A percentile compares a stretch with the other conserved stretches of the same genome.
Evolutionary conservation across 1,284 basidiomycete genomes (phyloP).

Genomic region (Leccinum fuscescens): DNA sequence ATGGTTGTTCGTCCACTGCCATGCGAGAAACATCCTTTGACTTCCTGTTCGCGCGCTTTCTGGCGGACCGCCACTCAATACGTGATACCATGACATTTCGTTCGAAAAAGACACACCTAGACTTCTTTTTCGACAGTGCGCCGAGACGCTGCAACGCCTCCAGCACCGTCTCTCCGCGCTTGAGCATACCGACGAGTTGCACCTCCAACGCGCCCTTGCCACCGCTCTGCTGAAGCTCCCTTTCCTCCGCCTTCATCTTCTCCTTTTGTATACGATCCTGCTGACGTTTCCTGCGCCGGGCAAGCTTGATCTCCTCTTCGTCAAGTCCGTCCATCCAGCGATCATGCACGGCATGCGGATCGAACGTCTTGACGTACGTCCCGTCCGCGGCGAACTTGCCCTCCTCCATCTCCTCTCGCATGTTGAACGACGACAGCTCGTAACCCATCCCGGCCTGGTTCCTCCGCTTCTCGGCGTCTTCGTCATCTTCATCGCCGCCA

Average conservation of each 20-base stretch:
- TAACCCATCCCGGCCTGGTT: conserved; percentile 90
- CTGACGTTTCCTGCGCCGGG: conserved; percentile 65
- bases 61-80: conserved; percentile 11
- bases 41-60: conserved; percentile 35
- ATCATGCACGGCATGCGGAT: conserved; percentile 91
- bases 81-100: background rate
- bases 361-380: conserved; percentile 81
- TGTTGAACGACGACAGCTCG: conserved; percentile 95
- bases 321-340: conserved; percentile 91
- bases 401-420: conserved; percentile 98
- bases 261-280: conserved; percentile 72
- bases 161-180: conserved; percentile 88
- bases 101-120: conserved; percentile 37
- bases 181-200: conserved; percentile 70
- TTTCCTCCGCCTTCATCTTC: conserved; percentile 70
- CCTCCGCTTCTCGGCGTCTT: conserved; percentile 71
- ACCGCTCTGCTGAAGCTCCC: conserved; percentile 59
- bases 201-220: conserved; percentile 70
- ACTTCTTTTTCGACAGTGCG: conserved; percentile 60
- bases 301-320: conserved; percentile 84
- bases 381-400: conserved; percentile 97
- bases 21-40: conserved; percentile 41
- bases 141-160: conserved; percentile 89
- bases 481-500: conserved; percentile 48
- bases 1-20: conserved; percentile 44